Conservation (phyloP, 192 early-diverging fungal genomes). For the Mortierella alpina region DNA sequence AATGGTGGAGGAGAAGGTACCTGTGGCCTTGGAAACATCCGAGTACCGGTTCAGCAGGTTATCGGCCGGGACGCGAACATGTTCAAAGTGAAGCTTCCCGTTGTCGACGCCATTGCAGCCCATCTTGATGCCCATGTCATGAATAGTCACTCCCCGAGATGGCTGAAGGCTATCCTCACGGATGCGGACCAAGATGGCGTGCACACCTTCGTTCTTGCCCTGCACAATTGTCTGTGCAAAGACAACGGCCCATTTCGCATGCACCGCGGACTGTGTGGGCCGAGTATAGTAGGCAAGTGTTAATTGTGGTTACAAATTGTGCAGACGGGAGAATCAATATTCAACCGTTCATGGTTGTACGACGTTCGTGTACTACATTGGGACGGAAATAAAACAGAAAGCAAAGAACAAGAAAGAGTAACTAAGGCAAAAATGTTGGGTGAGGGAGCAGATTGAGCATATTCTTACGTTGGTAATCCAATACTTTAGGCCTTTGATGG, state of each 20-base stretch:
- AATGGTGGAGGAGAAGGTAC: constrained; percentile 64
- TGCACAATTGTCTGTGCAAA: constrained; percentile 78
- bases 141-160: constrained; percentile 69
- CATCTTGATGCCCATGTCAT: constrained; percentile 77
- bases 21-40: constrained; percentile 55
- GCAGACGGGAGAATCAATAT: not conserved
- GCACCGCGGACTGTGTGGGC: constrained; percentile 54
- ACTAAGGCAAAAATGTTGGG: too few relatives aligned
- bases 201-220: constrained; percentile 72
- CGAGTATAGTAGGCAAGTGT: not conserved
- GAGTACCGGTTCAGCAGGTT: constrained; percentile 75
- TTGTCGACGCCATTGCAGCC: constrained; percentile 82
- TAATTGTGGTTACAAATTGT: too few relatives aligned
- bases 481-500: constrained; percentile 75
- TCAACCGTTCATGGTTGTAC: too few relatives aligned
- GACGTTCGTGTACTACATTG: not conserved
- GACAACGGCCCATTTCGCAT: constrained; percentile 74
- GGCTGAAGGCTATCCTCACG: constrained; percentile 70
- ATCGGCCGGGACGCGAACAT: constrained; percentile 63
- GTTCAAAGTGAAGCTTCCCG: constrained; percentile 66
- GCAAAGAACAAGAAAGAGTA: too few relatives aligned
- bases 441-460: not conserved
- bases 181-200: constrained; percentile 76
- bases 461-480: constrained; percentile 78
- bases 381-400: not conserved